Base-by-base conservation (phyloP, 2,329 filamentous ascomycete genomes). In the Stenocarpella maydis region DNA sequence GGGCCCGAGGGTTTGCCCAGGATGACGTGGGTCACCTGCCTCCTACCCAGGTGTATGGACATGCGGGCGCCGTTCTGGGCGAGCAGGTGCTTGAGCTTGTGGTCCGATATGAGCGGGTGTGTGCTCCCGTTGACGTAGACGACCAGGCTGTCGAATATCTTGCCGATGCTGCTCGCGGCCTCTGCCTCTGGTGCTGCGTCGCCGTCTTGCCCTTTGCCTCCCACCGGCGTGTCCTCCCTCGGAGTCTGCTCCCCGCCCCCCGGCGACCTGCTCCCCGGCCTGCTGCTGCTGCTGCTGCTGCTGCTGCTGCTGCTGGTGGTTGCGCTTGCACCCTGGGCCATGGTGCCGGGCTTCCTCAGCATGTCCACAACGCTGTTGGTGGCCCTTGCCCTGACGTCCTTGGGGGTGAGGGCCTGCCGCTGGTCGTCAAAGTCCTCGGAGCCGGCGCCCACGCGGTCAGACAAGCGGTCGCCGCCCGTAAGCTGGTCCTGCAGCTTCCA, bases 51-150 rank as follows among this genome's bases (percentile, higher is more conserved):
- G 69, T 89, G 85, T 43, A 94, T 86, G 4, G 92, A 91, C 74
- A 93, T 84, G 50, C 81, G 84, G 0, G 89, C 95, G 24, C 95
- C 95, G 76, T 97, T 89, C 68, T 89, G 85, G 6, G 86, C 88
- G 45, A 98, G 86, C 19, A 97, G 79, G 67, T 90, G 90, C 83
- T 96, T 97, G 69, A 98, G 86, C 77, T 88, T 92, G 82, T 97
- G 92, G 79, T 98, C 95, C 17, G 93, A 97, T 71, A 97, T 87
- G 28, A 89, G 80, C 1, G 95, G 94, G 70, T 90, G 87, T 2
- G 94, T 97, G 73, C 92, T 95, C 71, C 94, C 94, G 79, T 97
- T 97, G 79, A 98, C 87, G 81, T 95, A 96, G 74, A 97, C 87
- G 64, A 88, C 90, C 26, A 94, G 85, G 19, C 90, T 88, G 53